A percentile compares a stretch with the other conserved stretches of the same genome.
These are phyloP conservation scores for Mycena pura DNA, from an alignment of 768 basidiomycete genomes.

Conservation along the genomic window DNA sequence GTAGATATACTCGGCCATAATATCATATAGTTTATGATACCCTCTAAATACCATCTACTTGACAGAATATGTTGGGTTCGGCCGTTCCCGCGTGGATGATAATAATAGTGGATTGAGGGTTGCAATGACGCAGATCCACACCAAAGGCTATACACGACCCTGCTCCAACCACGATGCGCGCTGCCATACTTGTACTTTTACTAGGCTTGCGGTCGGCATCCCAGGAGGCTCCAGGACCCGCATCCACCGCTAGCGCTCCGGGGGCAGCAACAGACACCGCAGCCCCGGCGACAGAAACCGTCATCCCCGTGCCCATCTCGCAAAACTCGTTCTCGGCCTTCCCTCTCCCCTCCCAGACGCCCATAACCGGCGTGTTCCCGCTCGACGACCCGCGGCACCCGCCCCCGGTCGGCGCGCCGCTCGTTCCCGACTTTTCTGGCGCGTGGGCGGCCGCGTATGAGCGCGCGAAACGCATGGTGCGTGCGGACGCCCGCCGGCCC, in stretches of 20 bases:
- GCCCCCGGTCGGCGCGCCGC: conserved; percentile 51
- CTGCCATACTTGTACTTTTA: too few species aligned
- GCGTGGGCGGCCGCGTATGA: conserved; percentile 67
- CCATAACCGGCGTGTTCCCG: conserved; percentile 61
- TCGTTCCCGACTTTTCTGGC: conserved; percentile 54
- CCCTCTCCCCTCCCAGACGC: conserved; percentile 63
- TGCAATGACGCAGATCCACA: too few species aligned
- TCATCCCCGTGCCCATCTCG: conserved; percentile 45
- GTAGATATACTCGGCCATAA: too few species aligned
- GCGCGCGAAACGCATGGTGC: conserved; percentile 63
- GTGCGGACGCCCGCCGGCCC: conserved; percentile 16
- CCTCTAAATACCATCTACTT: too few species aligned
- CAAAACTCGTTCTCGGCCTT: conserved; percentile 60
- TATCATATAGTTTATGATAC: too few species aligned
- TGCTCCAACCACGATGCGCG: too few species aligned
- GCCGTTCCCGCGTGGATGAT: too few species aligned
- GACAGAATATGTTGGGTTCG: too few species aligned
- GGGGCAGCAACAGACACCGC: conserved; percentile 14
- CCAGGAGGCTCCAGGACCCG: conserved; percentile 22
- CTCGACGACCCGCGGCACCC: conserved; percentile 61
- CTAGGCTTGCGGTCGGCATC: neutral
- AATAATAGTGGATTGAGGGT: too few species aligned
- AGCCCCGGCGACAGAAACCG: conserved; percentile 10
- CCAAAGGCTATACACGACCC: too few species aligned
- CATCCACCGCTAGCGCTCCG: conserved; percentile 1